phyloP scores from a whole-genome alignment of 441 rosid species.

The Eutrema salsugineum region DNA sequence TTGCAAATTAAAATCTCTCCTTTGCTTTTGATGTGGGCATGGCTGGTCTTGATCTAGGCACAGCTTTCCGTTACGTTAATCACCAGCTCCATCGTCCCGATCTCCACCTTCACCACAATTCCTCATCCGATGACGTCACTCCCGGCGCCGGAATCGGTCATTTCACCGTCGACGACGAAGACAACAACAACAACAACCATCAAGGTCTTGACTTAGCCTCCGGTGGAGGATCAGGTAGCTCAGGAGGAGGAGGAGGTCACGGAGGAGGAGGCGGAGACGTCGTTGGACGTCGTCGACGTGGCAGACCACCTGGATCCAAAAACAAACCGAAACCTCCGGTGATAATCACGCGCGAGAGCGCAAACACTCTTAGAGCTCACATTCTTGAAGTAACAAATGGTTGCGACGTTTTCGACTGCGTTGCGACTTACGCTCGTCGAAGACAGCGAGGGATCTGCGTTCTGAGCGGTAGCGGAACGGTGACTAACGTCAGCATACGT shows the following conservation, averaged over 20 bases:
- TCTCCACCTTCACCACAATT: slow-evolving; percentile 60
- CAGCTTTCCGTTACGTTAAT: slow-evolving; percentile 73
- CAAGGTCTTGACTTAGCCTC: slow-evolving; percentile 46
- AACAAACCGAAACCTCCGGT: slow-evolving; percentile 93
- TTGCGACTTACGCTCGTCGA: slow-evolving; percentile 79
- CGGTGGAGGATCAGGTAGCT: slow-evolving; percentile 35
- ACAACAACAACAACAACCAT: slow-evolving; percentile 19
- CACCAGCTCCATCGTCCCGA: slow-evolving; percentile 69
- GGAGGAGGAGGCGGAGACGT: slow-evolving; percentile 43
- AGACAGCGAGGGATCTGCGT: slow-evolving; percentile 90
- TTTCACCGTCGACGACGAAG: slow-evolving; percentile 38
- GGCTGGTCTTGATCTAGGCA: slow-evolving; percentile 95
- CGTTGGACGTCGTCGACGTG: slow-evolving; percentile 76
- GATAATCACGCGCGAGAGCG: slow-evolving; percentile 89
- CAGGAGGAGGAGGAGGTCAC: slow-evolving; percentile 26
- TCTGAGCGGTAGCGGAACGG: slow-evolving; percentile 85
- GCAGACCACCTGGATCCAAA: slow-evolving; percentile 94
- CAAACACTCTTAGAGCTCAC: slow-evolving; percentile 91
- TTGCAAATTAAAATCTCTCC: slow-evolving; percentile 23
- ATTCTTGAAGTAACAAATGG: slow-evolving; percentile 90
- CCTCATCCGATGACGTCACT: slow-evolving; percentile 33
- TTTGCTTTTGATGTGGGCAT: slow-evolving; percentile 57
- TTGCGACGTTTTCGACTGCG: slow-evolving; percentile 84
- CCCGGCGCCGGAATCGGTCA: slow-evolving; percentile 33
- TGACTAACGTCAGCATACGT: slow-evolving; percentile 81